Evolutionary conservation across 768 basidiomycete species (phyloP).

Genomic region (Leucocoprinus sp.): DNA sequence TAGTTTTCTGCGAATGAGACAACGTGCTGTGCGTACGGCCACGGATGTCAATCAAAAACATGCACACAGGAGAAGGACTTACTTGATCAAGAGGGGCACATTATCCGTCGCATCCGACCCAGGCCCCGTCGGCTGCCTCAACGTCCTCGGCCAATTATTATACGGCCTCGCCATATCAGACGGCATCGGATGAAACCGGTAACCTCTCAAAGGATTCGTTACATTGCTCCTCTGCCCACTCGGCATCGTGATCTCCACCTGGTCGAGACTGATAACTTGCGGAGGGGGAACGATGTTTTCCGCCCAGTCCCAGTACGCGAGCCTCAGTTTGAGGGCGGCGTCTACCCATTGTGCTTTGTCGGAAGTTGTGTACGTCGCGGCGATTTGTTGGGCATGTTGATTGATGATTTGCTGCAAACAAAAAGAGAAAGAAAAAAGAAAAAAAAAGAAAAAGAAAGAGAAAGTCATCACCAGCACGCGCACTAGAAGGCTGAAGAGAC

Average conservation of each 20-base stretch:
- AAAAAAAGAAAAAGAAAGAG: neutral
- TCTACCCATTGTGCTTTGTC: constrained; percentile 20
- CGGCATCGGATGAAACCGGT: constrained; percentile 24
- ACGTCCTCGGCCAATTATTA: constrained; percentile 24
- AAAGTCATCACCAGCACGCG: neutral
- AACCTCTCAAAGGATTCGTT: constrained; percentile 24
- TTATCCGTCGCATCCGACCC: constrained; percentile 23
- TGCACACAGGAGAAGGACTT: neutral
- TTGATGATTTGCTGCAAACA: constrained; percentile 38
- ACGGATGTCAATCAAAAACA: neutral
- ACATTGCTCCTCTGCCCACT: constrained; percentile 20
- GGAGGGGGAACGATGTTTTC: constrained; percentile 27
- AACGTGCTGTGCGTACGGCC: constrained; percentile 13
- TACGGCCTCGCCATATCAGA: constrained; percentile 23
- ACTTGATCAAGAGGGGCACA: constrained; percentile 21
- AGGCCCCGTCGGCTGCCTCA: constrained; percentile 23
- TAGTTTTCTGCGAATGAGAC: constrained; percentile 15
- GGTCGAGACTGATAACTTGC: constrained; percentile 23
- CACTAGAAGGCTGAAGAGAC: neutral
- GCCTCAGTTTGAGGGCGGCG: constrained; percentile 28
- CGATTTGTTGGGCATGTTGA: constrained; percentile 30
- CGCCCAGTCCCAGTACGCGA: constrained; percentile 50
- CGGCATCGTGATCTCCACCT: constrained; percentile 22
- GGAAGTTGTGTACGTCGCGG: constrained; percentile 27
- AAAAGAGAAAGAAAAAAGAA: neutral